Evolutionary conservation across 306 rosid species (phyloP).

Genomic region (Pterocarpus macrocarpus): DNA sequence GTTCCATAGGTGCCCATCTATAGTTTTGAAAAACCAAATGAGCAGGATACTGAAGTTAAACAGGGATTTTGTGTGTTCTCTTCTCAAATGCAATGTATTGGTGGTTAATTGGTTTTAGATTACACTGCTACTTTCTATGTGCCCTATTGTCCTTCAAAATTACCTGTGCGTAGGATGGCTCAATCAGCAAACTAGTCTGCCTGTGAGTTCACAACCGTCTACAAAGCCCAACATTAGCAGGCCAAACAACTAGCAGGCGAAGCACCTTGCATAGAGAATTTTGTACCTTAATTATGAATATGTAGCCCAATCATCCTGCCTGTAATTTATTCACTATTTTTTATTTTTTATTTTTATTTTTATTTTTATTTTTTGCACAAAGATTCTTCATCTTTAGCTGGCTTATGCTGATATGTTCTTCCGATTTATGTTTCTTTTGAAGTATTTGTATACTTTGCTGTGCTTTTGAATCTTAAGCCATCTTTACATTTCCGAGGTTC

Average conservation of each 20-base stretch:
- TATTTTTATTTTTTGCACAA: not conserved
- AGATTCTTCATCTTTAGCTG: not conserved
- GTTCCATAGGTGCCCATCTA: not conserved
- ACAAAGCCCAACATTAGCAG: not conserved
- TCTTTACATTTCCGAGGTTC: not conserved
- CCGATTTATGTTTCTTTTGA: conserved; percentile 28
- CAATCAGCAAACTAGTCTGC: not conserved
- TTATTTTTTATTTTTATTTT: not conserved
- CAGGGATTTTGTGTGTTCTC: not conserved
- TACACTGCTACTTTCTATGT: not conserved
- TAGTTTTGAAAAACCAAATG: not conserved
- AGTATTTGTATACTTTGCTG: not conserved
- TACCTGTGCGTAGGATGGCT: not conserved
- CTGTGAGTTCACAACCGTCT: not conserved
- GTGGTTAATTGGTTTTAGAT: conserved; percentile 3
- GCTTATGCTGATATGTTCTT: conserved; percentile 18
- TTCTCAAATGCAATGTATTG: not conserved
- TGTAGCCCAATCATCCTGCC: not conserved
- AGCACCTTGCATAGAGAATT: conserved; percentile 21
- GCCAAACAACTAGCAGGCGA: conserved; percentile 10
- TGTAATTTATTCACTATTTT: conserved; percentile 6
- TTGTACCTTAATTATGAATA: conserved; percentile 27
- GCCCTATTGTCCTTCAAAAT: not conserved
- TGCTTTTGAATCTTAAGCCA: conserved; percentile 1
- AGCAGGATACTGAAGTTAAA: not conserved